Conservation (phyloP, 2,329 filamentous ascomycete species). For the Zopfia rhizophila region DNA sequence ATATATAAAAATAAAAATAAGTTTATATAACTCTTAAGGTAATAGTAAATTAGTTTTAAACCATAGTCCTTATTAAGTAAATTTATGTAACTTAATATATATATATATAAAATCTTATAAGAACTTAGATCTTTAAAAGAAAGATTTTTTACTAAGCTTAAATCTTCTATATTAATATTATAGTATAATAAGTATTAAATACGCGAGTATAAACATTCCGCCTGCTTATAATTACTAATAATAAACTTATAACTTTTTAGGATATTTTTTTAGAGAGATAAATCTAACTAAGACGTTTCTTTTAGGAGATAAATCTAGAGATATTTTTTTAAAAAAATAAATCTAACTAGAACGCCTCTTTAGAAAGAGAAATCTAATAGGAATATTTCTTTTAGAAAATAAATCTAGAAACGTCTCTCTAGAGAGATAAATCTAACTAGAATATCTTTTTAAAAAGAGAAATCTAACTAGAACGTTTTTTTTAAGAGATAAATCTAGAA, state of each 20-base stretch:
- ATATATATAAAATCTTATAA: too few species aligned
- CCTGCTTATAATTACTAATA: slow-evolving; percentile 12
- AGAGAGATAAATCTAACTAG: slow-evolving; percentile 10
- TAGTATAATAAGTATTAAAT: slow-evolving; percentile 6
- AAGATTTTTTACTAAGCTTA: too few species aligned
- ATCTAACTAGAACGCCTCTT: slow-evolving; percentile 13
- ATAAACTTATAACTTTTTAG: slow-evolving; percentile 11
- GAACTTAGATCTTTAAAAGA: too few species aligned
- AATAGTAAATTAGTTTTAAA: slow-evolving; percentile 14
- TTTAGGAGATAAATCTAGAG: slow-evolving; percentile 3
- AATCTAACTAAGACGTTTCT: slow-evolving; percentile 1
- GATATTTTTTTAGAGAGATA: slow-evolving; percentile 1
- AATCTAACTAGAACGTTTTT: slow-evolving; percentile 3
- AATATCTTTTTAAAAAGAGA: slow-evolving; percentile 2
- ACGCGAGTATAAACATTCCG: slow-evolving; percentile 6
- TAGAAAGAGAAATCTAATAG: slow-evolving; percentile 8
- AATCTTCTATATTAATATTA: slow-evolving; percentile 3
- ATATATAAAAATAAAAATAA: slow-evolving; percentile 17
- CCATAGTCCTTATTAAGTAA: slow-evolving; percentile 7
- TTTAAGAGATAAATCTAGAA: slow-evolving; percentile 3
- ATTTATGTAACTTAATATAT: too few species aligned
- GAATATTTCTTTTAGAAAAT: slow-evolving; percentile 4
- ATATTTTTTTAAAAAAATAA: not conserved
- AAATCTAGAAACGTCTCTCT: slow-evolving; percentile 11
- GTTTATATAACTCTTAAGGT: slow-evolving; percentile 15